Conservation (phyloP, 176 grass and related monocot genomes). For the Oropetium thomaeum region DNA sequence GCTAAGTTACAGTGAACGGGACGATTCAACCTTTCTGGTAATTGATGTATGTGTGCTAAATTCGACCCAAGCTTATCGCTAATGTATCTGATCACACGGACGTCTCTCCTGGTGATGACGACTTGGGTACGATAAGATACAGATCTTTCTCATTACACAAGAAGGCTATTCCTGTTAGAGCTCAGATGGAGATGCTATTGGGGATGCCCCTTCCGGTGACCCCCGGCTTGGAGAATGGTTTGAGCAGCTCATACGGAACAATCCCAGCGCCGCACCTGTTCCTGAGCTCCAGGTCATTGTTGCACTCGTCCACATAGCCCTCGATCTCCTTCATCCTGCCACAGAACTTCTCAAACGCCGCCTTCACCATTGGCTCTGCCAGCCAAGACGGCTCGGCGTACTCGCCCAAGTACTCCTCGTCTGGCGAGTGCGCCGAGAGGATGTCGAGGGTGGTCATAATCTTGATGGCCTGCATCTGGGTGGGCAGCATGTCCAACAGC, state of each 20-base stretch:
- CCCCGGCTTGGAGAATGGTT: constrained; percentile 70
- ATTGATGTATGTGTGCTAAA: background rate
- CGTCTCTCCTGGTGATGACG: background rate
- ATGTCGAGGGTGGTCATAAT: constrained; percentile 77
- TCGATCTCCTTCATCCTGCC: constrained; percentile 80
- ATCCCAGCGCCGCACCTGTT: constrained; percentile 79
- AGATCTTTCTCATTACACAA: constrained; percentile 14
- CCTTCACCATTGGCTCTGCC: constrained; percentile 52
- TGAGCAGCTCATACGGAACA: constrained; percentile 88
- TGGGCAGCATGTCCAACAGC: constrained; percentile 60
- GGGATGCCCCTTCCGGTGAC: constrained; percentile 88
- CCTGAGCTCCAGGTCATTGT: constrained; percentile 45
- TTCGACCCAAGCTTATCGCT: too few relatives aligned
- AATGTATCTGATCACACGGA: background rate
- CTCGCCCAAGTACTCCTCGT: constrained; percentile 86
- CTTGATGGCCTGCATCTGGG: constrained; percentile 63
- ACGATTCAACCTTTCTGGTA: background rate
- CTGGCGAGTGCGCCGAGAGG: constrained; percentile 73
- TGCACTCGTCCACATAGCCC: constrained; percentile 61
- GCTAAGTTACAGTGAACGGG: background rate
- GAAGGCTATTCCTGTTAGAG: background rate
- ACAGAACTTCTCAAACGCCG: constrained; percentile 72
- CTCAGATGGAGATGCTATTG: constrained; percentile 88
- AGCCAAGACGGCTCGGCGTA: constrained; percentile 56
- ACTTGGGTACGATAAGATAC: background rate